These are phyloP conservation scores for Xylariaceae sp. DNA, from an alignment of 2,329 filamentous ascomycete genomes.

Conservation along the genomic window DNA sequence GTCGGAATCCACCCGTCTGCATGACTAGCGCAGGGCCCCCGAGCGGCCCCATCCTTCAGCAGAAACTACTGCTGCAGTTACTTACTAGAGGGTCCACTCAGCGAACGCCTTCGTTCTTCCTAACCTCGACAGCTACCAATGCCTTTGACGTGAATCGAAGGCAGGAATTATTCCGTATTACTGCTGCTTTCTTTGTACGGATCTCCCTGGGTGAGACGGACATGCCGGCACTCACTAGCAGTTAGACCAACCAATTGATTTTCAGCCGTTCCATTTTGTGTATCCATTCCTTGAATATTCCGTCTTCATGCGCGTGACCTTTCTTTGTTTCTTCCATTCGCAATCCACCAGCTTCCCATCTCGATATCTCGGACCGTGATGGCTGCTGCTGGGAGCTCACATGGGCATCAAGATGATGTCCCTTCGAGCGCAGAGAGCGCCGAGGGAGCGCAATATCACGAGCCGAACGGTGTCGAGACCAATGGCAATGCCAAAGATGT, in stretches of 20 bases:
- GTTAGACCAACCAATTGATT: neutral
- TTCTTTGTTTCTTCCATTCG: neutral
- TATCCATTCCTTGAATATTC: neutral
- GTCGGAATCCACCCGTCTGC: neutral
- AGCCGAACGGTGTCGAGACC: neutral
- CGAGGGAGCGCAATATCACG: neutral
- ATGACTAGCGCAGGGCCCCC: constrained; percentile 1
- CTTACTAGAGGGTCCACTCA: neutral
- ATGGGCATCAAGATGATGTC: constrained; percentile 9
- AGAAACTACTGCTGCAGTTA: neutral
- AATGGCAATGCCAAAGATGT: neutral
- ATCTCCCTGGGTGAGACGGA: neutral
- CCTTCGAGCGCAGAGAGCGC: neutral
- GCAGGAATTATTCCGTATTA: too few species aligned
- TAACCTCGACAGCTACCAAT: neutral
- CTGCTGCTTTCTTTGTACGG: neutral
- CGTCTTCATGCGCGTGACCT: neutral
- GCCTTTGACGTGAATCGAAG: too few species aligned
- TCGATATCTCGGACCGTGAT: constrained; percentile 1
- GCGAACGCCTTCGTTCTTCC: neutral
- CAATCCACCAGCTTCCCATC: neutral
- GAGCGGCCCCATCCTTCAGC: neutral
- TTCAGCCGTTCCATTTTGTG: neutral
- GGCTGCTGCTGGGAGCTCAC: constrained; percentile 6
- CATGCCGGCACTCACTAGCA: neutral